Evolutionary conservation across 192 early-diverging fungal genomes (phyloP), one percentile per base, ranked within the genome.

Genomic region (Gamsiella multidivaricata): DNA sequence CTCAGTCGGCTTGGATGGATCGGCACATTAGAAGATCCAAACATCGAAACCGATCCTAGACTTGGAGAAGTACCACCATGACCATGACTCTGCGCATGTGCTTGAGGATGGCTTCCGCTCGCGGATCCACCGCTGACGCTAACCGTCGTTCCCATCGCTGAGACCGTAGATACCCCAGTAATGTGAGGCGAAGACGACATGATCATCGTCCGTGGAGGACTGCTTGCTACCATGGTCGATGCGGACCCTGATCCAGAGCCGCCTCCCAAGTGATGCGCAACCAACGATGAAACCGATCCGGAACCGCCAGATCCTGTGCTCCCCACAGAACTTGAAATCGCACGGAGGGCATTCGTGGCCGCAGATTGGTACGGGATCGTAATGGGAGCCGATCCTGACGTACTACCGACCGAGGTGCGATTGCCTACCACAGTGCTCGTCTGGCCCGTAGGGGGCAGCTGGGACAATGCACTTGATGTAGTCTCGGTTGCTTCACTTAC

Each of bases 281-380:
- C 26, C 33, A 76, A 15, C 10, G 72, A 76, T 3, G 72, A 42
- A 32, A 76, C 33, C 5, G 74, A 78, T 2, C 74, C 65, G n/a
- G 74, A 78, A 9, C 74, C 73, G 14, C 63, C 65, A 7, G 74
- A 78, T 28, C 74, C 74, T 36, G 74, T 69, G 32, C 74, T 78
- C 29, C 74, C 74, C 3, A 78, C 74, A 50, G 74, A 78, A 20
- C 74, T 69, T 31, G 74, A 78, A 28, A 78, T 68, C 1, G 74
- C 74, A 15, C 74, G 45, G 15, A 78, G 53, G 6, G 74, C 74
- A 64, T 58, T 78, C 10, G 74, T 59, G 6, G 74, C 74, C 3
- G 74, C 53, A 14, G 74, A 78, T 28, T 78, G 74, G 37, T 50
- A 66, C 17, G 74, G 74, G 25, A 78, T 78, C 20, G 74, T 49